Conservation (phyloP, 1,139 yeast species). For the Hemisphaericaspora xylanilytica region DNA sequence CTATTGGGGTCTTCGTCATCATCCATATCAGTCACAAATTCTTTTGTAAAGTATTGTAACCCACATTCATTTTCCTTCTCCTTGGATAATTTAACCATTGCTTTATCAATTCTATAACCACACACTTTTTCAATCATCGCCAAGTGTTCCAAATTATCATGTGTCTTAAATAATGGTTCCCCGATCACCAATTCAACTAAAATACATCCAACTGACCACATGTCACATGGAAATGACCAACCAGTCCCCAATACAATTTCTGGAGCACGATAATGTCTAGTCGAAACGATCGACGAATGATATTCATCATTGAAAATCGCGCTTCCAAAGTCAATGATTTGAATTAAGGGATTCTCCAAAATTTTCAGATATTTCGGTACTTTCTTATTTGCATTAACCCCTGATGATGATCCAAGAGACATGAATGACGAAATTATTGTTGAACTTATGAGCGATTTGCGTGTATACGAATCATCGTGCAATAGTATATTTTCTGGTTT, state of each 20-base stretch:
- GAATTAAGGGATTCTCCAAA: constrained; percentile 76
- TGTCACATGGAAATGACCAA: constrained; percentile 90
- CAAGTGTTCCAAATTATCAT: constrained; percentile 89
- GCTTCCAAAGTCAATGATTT: constrained; percentile 92
- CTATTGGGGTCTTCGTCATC: constrained; percentile 18
- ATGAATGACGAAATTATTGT: constrained; percentile 35
- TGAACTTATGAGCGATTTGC: constrained; percentile 33
- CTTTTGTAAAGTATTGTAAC: constrained; percentile 36
- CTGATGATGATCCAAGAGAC: constrained; percentile 23
- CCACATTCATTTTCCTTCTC: constrained; percentile 44
- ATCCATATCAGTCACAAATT: constrained; percentile 15
- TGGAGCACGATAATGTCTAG: constrained; percentile 96
- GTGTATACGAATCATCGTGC: constrained; percentile 52
- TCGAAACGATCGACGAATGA: constrained; percentile 88
- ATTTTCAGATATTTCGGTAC: constrained; percentile 46
- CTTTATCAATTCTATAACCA: constrained; percentile 41
- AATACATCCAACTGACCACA: constrained; percentile 97
- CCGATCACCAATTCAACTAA: constrained; percentile 90
- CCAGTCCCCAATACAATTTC: constrained; percentile 92
- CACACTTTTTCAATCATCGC: constrained; percentile 89
- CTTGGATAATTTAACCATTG: constrained; percentile 37
- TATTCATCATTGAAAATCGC: constrained; percentile 94
- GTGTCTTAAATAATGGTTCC: constrained; percentile 93
- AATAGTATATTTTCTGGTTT: constrained; percentile 92
- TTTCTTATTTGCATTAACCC: constrained; percentile 16